Conservation (phyloP, 1,284 basidiomycete species). For the Wolfiporia cocos region DNA sequence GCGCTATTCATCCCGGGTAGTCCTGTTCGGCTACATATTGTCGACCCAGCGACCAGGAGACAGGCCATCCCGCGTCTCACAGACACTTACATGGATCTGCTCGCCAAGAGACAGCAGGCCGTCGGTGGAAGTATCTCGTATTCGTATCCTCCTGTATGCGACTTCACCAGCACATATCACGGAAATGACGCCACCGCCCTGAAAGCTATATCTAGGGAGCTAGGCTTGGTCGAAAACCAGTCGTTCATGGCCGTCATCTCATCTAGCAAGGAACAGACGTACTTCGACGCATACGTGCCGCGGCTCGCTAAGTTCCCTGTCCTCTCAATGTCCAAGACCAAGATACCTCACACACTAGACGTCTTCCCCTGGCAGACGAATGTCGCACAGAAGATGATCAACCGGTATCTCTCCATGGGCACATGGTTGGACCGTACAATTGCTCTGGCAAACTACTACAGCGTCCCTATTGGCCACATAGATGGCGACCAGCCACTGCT, state of each 20-base stretch:
- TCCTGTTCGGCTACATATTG: constrained; percentile 77
- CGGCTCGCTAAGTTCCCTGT: constrained; percentile 85
- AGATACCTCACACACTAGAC: constrained; percentile 67
- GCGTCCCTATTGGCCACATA: constrained; percentile 89
- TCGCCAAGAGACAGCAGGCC: constrained; percentile 39
- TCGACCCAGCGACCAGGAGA: constrained; percentile 83
- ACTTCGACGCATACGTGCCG: constrained; percentile 76
- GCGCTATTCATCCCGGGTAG: constrained; percentile 81
- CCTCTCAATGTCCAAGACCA: constrained; percentile 78
- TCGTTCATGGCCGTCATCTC: constrained; percentile 78
- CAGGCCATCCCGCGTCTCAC: constrained; percentile 78
- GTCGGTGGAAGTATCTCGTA: constrained; percentile 44
- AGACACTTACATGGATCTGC: constrained; percentile 63
- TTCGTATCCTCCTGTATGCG: constrained; percentile 65
- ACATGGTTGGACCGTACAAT: constrained; percentile 80
- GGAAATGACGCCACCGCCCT: constrained; percentile 76
- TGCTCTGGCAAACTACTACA: constrained; percentile 85
- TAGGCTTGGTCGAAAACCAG: constrained; percentile 68
- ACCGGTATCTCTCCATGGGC: constrained; percentile 77
- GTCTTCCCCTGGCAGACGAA: constrained; percentile 75
- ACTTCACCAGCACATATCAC: constrained; percentile 77
- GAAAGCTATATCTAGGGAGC: constrained; percentile 85
- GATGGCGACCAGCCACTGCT: constrained; percentile 86
- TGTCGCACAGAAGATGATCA: constrained; percentile 76
- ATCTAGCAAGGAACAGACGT: constrained; percentile 78